Conservation (phyloP, 495 filamentous ascomycete genomes). For the Lasiosphaeriaceae sp. region DNA sequence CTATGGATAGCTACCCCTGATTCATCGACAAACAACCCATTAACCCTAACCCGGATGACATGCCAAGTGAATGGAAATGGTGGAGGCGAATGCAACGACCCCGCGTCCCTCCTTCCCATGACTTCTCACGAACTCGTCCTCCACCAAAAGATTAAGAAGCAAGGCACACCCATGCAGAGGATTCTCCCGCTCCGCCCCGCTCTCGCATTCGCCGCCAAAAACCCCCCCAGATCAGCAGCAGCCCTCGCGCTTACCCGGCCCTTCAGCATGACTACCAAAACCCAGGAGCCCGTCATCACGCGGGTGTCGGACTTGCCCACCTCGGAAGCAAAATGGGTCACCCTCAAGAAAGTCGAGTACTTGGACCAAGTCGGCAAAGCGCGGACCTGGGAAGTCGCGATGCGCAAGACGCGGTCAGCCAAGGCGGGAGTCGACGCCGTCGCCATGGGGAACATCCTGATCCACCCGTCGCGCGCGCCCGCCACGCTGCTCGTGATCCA, state of each 20-base stretch:
- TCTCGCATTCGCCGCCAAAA: background rate
- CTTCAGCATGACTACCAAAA: constrained; percentile 25
- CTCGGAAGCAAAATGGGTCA: constrained; percentile 48
- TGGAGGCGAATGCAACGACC: too few relatives aligned
- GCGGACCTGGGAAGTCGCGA: constrained; percentile 52
- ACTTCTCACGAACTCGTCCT: too few relatives aligned
- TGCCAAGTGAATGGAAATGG: too few relatives aligned
- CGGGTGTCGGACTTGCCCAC: constrained; percentile 39
- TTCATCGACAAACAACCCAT: too few relatives aligned
- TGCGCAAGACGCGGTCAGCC: constrained; percentile 46
- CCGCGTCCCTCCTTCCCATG: too few relatives aligned
- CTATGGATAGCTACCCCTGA: too few relatives aligned
- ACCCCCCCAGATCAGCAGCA: background rate
- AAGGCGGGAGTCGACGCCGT: constrained; percentile 51
- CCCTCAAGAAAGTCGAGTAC: constrained; percentile 49
- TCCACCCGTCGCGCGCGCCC: constrained; percentile 43
- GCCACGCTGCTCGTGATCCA: constrained; percentile 52
- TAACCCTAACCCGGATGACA: too few relatives aligned
- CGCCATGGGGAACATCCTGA: constrained; percentile 52
- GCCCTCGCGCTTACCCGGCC: background rate
- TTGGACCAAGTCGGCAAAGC: constrained; percentile 46
- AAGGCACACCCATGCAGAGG: background rate
- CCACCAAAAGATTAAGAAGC: background rate
- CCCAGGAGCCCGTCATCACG: constrained; percentile 45
- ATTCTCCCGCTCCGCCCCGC: background rate